A percentile compares a stretch with the other conserved stretches of the same genome.
phyloP scores from a whole-genome alignment of 768 basidiomycete genomes.

The Leccinum broughii region DNA sequence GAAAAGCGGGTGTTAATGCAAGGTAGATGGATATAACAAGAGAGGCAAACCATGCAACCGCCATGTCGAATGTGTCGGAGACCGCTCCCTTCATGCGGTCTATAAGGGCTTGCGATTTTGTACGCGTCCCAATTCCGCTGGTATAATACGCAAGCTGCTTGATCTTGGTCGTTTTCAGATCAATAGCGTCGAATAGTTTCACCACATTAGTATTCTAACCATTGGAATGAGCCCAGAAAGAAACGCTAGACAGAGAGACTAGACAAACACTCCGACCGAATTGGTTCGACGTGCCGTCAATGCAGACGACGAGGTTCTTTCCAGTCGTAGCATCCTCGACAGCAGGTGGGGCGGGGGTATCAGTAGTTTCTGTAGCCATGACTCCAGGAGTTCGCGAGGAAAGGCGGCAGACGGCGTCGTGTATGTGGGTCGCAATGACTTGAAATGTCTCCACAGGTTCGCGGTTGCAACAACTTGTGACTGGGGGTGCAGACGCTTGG shows the following conservation, averaged over 20 bases:
- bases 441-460: too few relatives aligned
- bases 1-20: not conserved
- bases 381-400: not conserved
- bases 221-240: not conserved
- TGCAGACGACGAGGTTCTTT: constrained; percentile 7
- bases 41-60: not conserved
- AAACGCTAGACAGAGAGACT: not conserved
- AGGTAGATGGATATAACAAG: not conserved
- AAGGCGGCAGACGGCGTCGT: too few relatives aligned
- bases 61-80: not conserved
- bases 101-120: not conserved
- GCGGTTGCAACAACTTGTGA: too few relatives aligned
- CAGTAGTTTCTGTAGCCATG: not conserved
- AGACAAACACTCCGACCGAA: not conserved
- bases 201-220: not conserved
- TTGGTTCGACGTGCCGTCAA: not conserved
- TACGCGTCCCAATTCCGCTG: not conserved
- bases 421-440: too few relatives aligned
- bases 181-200: not conserved
- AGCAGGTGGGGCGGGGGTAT: not conserved
- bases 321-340: not conserved
- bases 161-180: not conserved
- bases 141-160: not conserved
- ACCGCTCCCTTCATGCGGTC: not conserved
- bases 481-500: too few relatives aligned